These are phyloP conservation scores for Eucalyptus sp. DNA, from an alignment of 345 rosid species.

Conservation along the genomic window DNA sequence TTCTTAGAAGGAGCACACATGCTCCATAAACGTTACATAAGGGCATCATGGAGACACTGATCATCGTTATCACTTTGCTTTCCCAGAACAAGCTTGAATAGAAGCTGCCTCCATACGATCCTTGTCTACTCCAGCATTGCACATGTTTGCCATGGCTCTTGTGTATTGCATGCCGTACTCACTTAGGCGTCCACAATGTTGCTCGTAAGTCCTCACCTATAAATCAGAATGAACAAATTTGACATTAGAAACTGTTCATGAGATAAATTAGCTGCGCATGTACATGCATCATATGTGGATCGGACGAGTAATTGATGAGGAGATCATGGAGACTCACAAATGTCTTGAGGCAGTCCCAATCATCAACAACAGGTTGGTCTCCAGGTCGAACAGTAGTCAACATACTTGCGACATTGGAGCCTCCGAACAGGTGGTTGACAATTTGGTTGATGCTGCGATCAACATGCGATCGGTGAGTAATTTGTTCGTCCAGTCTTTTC, in stretches of 20 bases:
- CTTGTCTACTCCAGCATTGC: slow-evolving; percentile 19
- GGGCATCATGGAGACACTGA: not conserved
- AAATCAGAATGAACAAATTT: not conserved
- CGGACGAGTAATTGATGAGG: not conserved
- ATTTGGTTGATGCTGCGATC: slow-evolving; percentile 24
- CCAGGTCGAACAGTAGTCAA: not conserved
- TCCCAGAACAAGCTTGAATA: not conserved
- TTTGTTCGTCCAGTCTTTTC: slow-evolving; percentile 6
- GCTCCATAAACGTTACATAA: not conserved
- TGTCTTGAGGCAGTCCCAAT: slow-evolving; percentile 36
- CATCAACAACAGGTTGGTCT: slow-evolving; percentile 24
- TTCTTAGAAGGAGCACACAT: not conserved
- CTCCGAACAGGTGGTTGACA: slow-evolving; percentile 10
- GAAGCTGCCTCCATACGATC: not conserved
- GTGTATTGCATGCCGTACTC: slow-evolving; percentile 26
- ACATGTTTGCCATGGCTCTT: slow-evolving; percentile 25
- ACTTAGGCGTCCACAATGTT: slow-evolving; percentile 13
- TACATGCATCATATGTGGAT: not conserved
- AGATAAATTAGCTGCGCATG: not conserved
- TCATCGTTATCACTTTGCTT: not conserved
- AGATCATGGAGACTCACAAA: slow-evolving; percentile 1
- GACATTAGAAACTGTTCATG: not conserved
- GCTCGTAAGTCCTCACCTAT: slow-evolving; percentile 19
- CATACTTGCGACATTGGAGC: not conserved
- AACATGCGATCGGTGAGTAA: slow-evolving; percentile 13